A percentile compares a stretch with the other conserved stretches of the same genome.
Evolutionary conservation across 768 basidiomycete genomes (phyloP).

Genomic region (Trametes meyenii): DNA sequence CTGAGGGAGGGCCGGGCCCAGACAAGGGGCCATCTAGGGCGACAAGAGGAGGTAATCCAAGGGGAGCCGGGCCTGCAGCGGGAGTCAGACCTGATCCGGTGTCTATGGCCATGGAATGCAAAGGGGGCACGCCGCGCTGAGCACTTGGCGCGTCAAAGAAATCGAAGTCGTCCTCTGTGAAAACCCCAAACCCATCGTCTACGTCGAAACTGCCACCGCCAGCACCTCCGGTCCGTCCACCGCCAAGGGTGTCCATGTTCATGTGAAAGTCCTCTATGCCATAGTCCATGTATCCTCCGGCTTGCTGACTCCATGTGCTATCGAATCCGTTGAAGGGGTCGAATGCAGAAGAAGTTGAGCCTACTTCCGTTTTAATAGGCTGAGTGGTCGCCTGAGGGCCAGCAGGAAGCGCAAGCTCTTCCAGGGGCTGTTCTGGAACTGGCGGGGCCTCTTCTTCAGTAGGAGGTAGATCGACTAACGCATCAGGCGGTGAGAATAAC

Average conservation of each 20-base stretch:
- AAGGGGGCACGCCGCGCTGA: constrained; percentile 24
- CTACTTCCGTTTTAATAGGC: neutral
- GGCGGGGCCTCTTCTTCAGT: constrained; percentile 15
- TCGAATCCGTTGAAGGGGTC: constrained; percentile 31
- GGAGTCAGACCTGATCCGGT: constrained; percentile 31
- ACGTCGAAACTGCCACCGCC: constrained; percentile 31
- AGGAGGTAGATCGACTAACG: constrained; percentile 13
- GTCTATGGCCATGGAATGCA: constrained; percentile 12
- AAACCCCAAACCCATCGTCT: constrained; percentile 41
- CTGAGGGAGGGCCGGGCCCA: constrained; percentile 34
- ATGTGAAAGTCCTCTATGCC: constrained; percentile 53
- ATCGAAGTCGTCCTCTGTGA: constrained; percentile 89
- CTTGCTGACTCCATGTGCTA: constrained; percentile 27
- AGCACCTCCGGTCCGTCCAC: constrained; percentile 35
- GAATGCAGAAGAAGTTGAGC: constrained; percentile 8
- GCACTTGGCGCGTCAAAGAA: constrained; percentile 73
- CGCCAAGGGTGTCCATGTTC: constrained; percentile 43
- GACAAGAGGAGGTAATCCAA: constrained; percentile 38
- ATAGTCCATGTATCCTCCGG: constrained; percentile 37
- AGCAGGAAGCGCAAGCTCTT: neutral
- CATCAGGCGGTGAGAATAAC: constrained; percentile 26
- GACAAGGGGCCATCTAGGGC: constrained; percentile 35
- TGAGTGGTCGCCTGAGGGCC: neutral
- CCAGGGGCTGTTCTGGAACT: neutral
- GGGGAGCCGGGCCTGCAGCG: constrained; percentile 36